Evolutionary conservation across 2,329 filamentous ascomycete species (phyloP).

Genomic region (Pseudogymnoascus sp.): DNA sequence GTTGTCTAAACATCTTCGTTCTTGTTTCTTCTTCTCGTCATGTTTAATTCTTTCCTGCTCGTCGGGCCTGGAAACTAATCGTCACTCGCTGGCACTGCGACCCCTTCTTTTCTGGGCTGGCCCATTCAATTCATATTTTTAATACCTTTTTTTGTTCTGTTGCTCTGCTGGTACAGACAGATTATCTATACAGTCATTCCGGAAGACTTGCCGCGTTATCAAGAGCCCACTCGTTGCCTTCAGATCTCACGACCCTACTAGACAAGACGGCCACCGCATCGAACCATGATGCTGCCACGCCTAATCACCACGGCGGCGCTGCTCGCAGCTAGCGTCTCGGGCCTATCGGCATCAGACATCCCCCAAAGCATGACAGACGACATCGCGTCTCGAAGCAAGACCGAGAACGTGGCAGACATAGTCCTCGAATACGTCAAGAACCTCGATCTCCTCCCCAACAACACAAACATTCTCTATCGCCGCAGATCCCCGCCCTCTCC

Average conservation of each 20-base stretch:
- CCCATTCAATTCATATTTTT: constrained; percentile 5
- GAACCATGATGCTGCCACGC: neutral
- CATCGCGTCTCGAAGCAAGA: neutral
- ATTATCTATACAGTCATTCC: neutral
- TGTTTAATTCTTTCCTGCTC: constrained; percentile 11
- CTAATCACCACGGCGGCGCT: constrained; percentile 10
- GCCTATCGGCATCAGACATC: neutral
- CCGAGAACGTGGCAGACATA: neutral
- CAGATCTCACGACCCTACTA: neutral
- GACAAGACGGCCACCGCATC: neutral
- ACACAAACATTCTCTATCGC: neutral
- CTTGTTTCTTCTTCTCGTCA: constrained; percentile 5
- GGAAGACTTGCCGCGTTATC: neutral
- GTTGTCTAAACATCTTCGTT: constrained; percentile 1
- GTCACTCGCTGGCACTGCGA: neutral
- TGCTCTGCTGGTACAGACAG: constrained; percentile 6
- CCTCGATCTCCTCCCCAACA: neutral
- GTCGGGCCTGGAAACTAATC: constrained; percentile 5
- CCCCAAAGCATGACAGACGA: neutral
- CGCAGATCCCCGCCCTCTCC: neutral
- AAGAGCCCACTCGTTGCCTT: neutral
- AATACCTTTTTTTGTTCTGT: neutral
- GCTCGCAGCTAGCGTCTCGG: neutral
- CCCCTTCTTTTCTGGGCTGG: constrained; percentile 7
- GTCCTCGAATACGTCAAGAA: constrained; percentile 1